phyloP scores from a whole-genome alignment of 805 yeast genomes.

The Candida adriatica region DNA sequence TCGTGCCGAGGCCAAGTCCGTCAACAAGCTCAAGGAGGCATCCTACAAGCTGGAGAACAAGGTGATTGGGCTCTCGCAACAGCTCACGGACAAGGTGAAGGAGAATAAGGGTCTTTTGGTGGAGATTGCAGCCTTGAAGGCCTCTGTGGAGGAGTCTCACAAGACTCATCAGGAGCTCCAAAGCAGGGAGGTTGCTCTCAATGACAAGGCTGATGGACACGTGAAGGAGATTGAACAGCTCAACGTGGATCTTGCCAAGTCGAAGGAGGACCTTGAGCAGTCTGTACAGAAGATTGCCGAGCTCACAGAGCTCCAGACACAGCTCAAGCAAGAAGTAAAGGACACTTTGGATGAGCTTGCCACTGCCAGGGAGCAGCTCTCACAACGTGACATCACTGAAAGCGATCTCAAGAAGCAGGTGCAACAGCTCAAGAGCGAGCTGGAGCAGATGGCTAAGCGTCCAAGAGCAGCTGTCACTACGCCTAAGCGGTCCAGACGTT shows the following conservation, averaged over 20 bases:
- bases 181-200: slow-evolving; percentile 47
- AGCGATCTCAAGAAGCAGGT: slow-evolving; percentile 50
- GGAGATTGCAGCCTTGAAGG: slow-evolving; percentile 48
- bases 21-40: slow-evolving; percentile 82
- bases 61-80: slow-evolving; percentile 92
- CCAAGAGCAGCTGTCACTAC: slow-evolving; percentile 22
- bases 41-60: slow-evolving; percentile 93
- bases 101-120: slow-evolving; percentile 69
- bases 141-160: slow-evolving; percentile 46
- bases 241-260: slow-evolving; percentile 47
- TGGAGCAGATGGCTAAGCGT: slow-evolving; percentile 25
- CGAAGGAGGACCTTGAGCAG: slow-evolving; percentile 48
- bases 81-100: slow-evolving; percentile 67
- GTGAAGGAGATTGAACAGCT: slow-evolving; percentile 39
- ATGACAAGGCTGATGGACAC: slow-evolving; percentile 43
- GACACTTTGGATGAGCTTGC: slow-evolving; percentile 56
- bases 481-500: slow-evolving; percentile 28
- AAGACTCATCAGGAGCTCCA: slow-evolving; percentile 47
- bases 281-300: slow-evolving; percentile 56
- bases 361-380: slow-evolving; percentile 49
- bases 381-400: slow-evolving; percentile 56
- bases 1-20: slow-evolving; percentile 87
- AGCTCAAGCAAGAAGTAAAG: slow-evolving; percentile 56
- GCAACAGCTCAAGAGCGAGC: slow-evolving; percentile 31
- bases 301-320: slow-evolving; percentile 52